A percentile compares a stretch with the other conserved stretches of the same genome.
These are phyloP conservation scores for Daphne laureola DNA, from an alignment of 441 rosid species.

Conservation along the genomic window DNA sequence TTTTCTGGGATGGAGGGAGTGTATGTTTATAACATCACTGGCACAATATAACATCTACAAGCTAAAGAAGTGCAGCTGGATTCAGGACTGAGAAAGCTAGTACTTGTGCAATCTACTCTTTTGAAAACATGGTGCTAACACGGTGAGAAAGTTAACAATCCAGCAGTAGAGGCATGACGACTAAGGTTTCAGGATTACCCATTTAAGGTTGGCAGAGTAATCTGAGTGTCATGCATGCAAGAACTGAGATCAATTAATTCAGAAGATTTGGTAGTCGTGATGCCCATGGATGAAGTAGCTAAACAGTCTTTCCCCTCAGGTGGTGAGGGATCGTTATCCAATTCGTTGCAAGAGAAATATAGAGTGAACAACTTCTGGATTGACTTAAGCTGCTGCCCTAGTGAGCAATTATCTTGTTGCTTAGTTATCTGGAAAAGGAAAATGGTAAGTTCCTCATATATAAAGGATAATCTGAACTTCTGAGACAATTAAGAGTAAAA, in stretches of 20 bases:
- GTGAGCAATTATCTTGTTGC: slow-evolving; percentile 34
- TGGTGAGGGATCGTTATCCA: slow-evolving; percentile 19
- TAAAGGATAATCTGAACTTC: slow-evolving; percentile 7
- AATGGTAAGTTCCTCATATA: slow-evolving; percentile 11
- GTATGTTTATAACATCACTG: too few relatives aligned
- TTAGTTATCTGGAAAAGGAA: slow-evolving; percentile 48
- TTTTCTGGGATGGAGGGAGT: too few relatives aligned
- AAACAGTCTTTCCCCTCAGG: slow-evolving; percentile 15
- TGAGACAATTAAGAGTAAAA: background rate
- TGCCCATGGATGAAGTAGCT: slow-evolving; percentile 21
- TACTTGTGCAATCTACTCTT: too few relatives aligned
- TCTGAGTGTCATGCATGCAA: slow-evolving; percentile 61
- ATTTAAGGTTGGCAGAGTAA: slow-evolving; percentile 83
- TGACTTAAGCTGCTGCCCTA: slow-evolving; percentile 44
- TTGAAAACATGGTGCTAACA: too few relatives aligned
- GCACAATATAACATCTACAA: too few relatives aligned
- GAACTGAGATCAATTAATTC: slow-evolving; percentile 59
- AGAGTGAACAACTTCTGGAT: slow-evolving; percentile 55
- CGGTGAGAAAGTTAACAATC: too few relatives aligned
- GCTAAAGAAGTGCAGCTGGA: too few relatives aligned
- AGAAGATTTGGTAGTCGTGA: slow-evolving; percentile 35
- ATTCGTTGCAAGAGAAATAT: slow-evolving; percentile 34
- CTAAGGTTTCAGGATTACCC: slow-evolving; percentile 41
- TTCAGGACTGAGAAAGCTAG: too few relatives aligned
- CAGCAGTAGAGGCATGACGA: slow-evolving; percentile 1